Base-by-base conservation (phyloP, 768 basidiomycete species). In the Panaeolus cyanescens region DNA sequence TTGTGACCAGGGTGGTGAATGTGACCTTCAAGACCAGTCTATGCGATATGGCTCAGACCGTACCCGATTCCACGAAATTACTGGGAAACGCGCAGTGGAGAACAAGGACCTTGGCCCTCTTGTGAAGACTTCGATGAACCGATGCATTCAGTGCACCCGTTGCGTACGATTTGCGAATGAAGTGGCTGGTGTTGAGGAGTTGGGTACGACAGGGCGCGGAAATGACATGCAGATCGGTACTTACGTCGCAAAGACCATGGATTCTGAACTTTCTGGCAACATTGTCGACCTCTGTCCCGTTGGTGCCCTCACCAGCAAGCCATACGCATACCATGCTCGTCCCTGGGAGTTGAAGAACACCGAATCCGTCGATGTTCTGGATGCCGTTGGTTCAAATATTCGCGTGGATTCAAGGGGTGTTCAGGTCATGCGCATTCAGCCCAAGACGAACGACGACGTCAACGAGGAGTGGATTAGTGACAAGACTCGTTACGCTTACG, bases 401-500 rank as follows among this genome's bases (percentile, higher is more conserved):
- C 90, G 95, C 45, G 83, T 99, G 59, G 96, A 99, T 75, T 96
- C 96, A 34, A 86, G 96, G 33, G 95, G 95, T 37, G 91, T 96
- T 4, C 88, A 93, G 73, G 96, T 99, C 64, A 99, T 99, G 96
- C 90, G 97, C 55, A 85, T 99, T 67, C 95, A 97, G 71, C 97
- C 97, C 1, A 86, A 92, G 70, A 92, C 93, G 55, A 99, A 98
- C 72, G 97, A 99, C 75, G 93, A 97, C 66, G 89, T 99, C 65
- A 99, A 99, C 74, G 97, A 99, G 80, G 97, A 99, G 75, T 99
- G 97, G 97, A 96, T 99, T 74, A 95, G 85, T 75, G 97, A 99
- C 83, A 99, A 99, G 84, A 95, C 96, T 1, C 92, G 97, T 60
- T 95, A 95, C 74, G 92, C 96, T 1, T 92, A 95, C 74, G 97